These are phyloP conservation scores for Penicillium aurantiogriseum DNA, from an alignment of 2,329 filamentous ascomycete species.

Conservation along the genomic window DNA sequence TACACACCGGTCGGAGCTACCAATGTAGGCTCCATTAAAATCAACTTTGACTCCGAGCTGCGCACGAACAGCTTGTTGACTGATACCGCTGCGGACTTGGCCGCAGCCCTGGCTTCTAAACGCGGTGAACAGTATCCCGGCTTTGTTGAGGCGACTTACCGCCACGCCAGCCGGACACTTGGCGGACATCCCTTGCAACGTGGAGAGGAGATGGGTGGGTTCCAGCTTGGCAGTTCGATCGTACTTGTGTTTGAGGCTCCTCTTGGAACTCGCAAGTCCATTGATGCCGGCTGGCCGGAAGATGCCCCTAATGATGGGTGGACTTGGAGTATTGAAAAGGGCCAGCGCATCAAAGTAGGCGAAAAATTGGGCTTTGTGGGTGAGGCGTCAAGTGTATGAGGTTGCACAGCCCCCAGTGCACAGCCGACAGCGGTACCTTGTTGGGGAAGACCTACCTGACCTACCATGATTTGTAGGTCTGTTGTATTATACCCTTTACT, in stretches of 20 bases:
- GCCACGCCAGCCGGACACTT: slow-evolving; percentile 70
- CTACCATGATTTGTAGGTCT: neutral
- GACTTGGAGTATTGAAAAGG: slow-evolving; percentile 82
- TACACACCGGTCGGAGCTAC: slow-evolving; percentile 95
- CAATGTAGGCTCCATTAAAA: slow-evolving; percentile 92
- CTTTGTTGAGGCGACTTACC: slow-evolving; percentile 89
- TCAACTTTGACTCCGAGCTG: slow-evolving; percentile 95
- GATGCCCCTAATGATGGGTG: slow-evolving; percentile 66
- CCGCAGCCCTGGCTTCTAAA: slow-evolving; percentile 73
- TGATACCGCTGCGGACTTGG: slow-evolving; percentile 84
- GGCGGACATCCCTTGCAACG: slow-evolving; percentile 78
- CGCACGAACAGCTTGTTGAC: slow-evolving; percentile 89
- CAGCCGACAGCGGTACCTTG: neutral
- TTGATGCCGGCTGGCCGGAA: slow-evolving; percentile 61
- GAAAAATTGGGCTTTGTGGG: slow-evolving; percentile 75
- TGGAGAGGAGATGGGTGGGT: slow-evolving; percentile 97
- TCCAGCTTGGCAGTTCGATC: slow-evolving; percentile 91
- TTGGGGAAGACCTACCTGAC: neutral
- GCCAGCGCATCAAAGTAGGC: slow-evolving; percentile 84
- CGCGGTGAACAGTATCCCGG: slow-evolving; percentile 83
- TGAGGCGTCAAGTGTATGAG: slow-evolving; percentile 9
- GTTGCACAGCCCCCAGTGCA: slow-evolving; percentile 8
- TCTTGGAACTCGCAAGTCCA: slow-evolving; percentile 55
- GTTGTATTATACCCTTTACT: slow-evolving; percentile 5
- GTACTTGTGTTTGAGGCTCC: slow-evolving; percentile 97